Percentiles rank a stretch among this genome's conserved stretches.
Evolutionary conservation across 2,329 filamentous ascomycete genomes (phyloP).

Genomic region (Helotiales sp.): DNA sequence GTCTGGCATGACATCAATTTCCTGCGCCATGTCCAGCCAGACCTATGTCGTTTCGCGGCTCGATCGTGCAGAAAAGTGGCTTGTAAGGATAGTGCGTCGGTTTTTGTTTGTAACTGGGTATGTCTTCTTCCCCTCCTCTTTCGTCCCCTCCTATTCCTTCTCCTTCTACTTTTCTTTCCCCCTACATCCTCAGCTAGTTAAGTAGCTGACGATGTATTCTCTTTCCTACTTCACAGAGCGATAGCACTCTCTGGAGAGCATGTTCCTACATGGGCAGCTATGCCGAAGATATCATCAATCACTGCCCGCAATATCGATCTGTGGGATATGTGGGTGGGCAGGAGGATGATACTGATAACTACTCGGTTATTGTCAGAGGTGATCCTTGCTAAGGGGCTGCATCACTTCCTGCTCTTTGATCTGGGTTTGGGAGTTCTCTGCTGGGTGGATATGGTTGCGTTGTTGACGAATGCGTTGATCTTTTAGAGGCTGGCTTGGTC

Average conservation of each 20-base stretch:
- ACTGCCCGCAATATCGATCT: background rate
- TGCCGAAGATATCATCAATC: background rate
- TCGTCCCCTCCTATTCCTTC: too few species aligned
- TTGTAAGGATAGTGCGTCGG: background rate
- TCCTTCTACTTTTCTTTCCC: too few species aligned
- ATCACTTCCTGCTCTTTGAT: background rate
- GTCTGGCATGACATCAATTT: background rate
- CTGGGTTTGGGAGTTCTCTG: background rate
- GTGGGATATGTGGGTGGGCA: background rate
- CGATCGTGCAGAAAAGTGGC: background rate
- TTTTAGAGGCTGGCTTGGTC: too few species aligned
- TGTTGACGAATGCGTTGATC: background rate
- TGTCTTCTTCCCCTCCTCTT: background rate
- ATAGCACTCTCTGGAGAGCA: background rate
- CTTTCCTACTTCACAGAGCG: background rate
- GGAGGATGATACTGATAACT: background rate
- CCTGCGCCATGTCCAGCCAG: background rate
- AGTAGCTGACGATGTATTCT: background rate
- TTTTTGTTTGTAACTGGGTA: background rate
- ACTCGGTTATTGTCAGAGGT: background rate
- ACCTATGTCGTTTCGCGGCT: background rate
- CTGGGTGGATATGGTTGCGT: background rate
- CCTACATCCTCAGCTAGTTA: background rate
- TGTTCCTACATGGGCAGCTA: slow-evolving; percentile 2
- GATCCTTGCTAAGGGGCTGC: background rate